Percentiles rank a stretch among this genome's conserved stretches.
These are phyloP conservation scores for Nicotiana noctiflora DNA, from an alignment of 257 asterid genomes.

Conservation along the genomic window DNA sequence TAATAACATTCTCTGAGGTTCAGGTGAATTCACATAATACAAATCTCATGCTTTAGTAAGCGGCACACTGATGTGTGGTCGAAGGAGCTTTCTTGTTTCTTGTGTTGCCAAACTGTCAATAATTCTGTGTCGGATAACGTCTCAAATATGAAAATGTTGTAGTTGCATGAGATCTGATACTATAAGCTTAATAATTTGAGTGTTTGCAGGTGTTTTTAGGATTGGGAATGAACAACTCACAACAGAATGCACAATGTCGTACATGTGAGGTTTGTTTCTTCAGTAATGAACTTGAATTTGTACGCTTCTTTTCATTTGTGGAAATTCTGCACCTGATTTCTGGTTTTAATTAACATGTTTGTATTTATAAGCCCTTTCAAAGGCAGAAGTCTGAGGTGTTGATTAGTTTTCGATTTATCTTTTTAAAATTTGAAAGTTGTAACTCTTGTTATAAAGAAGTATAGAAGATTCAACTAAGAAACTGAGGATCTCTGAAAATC, in stretches of 20 bases:
- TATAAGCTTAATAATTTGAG: background rate
- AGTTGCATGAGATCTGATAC: background rate
- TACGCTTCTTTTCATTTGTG: too few species aligned
- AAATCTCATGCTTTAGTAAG: background rate
- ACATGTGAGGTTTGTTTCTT: slow-evolving; percentile 11
- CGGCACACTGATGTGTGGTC: background rate
- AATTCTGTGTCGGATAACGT: too few species aligned
- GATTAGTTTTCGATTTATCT: too few species aligned
- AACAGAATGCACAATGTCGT: slow-evolving; percentile 5
- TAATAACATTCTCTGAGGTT: too few species aligned
- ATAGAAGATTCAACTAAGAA: background rate
- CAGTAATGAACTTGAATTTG: background rate
- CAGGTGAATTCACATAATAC: too few species aligned
- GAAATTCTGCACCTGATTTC: background rate
- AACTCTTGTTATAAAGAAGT: too few species aligned
- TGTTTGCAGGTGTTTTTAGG: slow-evolving; percentile 35
- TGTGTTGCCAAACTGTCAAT: background rate
- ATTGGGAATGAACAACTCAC: slow-evolving; percentile 12
- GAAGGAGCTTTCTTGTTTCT: background rate
- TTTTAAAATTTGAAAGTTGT: too few species aligned
- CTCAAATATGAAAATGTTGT: background rate
- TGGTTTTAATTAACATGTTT: background rate
- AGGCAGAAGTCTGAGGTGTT: too few species aligned
- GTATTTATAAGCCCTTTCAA: too few species aligned
- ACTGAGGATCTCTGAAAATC: background rate